phyloP scores from a whole-genome alignment of 1,284 basidiomycete species.

The Vanrija sp. region DNA sequence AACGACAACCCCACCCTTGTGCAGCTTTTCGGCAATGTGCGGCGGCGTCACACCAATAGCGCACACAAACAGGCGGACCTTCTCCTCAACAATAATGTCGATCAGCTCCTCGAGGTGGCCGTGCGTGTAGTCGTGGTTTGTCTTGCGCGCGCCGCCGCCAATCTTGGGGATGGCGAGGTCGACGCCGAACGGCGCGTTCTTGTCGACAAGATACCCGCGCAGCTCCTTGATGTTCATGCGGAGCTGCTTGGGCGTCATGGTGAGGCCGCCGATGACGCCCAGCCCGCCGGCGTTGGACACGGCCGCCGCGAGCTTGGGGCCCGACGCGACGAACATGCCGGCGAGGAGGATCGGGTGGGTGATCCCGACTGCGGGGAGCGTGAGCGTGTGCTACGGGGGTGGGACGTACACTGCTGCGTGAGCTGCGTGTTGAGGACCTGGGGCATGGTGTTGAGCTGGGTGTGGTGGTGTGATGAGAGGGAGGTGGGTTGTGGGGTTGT shows the following conservation, averaged over 20 bases:
- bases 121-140: constrained; percentile 63
- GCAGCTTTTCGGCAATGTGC: constrained; percentile 69
- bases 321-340: constrained; percentile 77
- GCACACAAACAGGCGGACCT: constrained; percentile 75
- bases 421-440: too few species aligned
- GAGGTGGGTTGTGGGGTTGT: too few species aligned
- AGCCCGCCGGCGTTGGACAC: constrained; percentile 71
- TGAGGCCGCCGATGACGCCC: constrained; percentile 74
- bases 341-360: constrained; percentile 84
- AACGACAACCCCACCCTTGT: constrained; percentile 71
- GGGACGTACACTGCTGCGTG: too few species aligned
- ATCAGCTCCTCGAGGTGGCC: constrained; percentile 68
- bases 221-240: constrained; percentile 63
- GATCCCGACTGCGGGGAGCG: constrained; percentile 57
- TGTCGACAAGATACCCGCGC: constrained; percentile 60
- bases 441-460: too few species aligned
- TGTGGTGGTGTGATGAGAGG: too few species aligned
- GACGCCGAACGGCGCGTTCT: constrained; percentile 70
- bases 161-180: constrained; percentile 80
- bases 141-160: constrained; percentile 75
- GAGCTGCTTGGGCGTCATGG: constrained; percentile 47
- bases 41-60: constrained; percentile 73
- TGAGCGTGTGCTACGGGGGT: too few species aligned
- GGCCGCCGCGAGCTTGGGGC: constrained; percentile 76
- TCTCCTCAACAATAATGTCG: constrained; percentile 82